Evolutionary conservation across 176 grass and related monocot genomes (phyloP).

Genomic region (Bromus sterilis): DNA sequence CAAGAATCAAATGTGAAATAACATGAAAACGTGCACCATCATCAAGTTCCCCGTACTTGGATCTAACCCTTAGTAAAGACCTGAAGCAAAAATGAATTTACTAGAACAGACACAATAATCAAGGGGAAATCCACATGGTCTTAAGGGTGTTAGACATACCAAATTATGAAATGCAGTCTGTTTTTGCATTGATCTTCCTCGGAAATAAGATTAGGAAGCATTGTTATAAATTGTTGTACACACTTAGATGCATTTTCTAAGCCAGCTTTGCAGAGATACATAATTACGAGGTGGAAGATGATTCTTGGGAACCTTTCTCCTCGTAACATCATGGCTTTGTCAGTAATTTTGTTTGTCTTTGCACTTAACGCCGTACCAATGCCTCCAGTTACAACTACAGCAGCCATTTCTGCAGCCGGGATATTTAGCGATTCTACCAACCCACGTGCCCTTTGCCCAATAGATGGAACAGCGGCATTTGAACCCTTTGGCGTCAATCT

Average conservation of each 20-base stretch:
- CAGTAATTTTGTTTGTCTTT: constrained; percentile 65
- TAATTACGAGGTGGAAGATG: constrained; percentile 76
- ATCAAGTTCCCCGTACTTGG: constrained; percentile 66
- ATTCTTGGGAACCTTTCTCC: constrained; percentile 86
- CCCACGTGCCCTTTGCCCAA: constrained; percentile 87
- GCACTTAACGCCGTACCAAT: constrained; percentile 69
- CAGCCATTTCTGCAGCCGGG: constrained; percentile 96
- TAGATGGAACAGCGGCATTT: constrained; percentile 55
- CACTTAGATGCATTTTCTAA: constrained; percentile 74
- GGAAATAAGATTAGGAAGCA: constrained; percentile 70
- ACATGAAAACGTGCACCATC: constrained; percentile 86
- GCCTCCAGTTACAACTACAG: constrained; percentile 93
- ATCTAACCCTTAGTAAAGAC: constrained; percentile 78
- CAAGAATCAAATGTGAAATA: constrained; percentile 84
- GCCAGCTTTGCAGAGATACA: constrained; percentile 92
- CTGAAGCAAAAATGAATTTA: constrained; percentile 45
- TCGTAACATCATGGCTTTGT: constrained; percentile 94
- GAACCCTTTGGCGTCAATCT: constrained; percentile 51
- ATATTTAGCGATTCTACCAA: constrained; percentile 97
- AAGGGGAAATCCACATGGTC: not conserved
- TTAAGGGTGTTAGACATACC: constrained; percentile 35
- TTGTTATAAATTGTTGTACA: constrained; percentile 76
- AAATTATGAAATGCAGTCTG: constrained; percentile 84
- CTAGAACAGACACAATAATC: not conserved
- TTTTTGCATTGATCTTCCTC: constrained; percentile 92